phyloP scores from a whole-genome alignment of 1,284 basidiomycete species.

The Vanrija sp. region DNA sequence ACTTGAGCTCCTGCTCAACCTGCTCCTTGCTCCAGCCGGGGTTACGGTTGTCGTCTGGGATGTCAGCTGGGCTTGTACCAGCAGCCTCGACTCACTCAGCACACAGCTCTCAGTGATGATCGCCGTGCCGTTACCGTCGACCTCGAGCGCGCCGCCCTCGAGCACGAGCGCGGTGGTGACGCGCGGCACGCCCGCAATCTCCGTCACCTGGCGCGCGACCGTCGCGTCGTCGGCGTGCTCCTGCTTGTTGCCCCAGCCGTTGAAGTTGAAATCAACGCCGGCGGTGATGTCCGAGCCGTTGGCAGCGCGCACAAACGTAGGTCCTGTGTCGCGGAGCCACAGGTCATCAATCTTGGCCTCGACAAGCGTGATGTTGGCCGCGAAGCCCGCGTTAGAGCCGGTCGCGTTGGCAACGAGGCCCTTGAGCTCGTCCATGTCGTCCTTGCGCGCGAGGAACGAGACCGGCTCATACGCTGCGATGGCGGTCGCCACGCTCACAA shows the following conservation, averaged over 20 bases:
- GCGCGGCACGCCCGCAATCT: too few relatives aligned
- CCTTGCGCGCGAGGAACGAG: neutral
- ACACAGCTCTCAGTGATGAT: neutral
- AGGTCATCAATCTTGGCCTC: neutral
- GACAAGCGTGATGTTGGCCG: neutral
- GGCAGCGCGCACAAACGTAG: neutral
- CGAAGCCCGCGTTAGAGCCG: neutral
- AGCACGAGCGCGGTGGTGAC: neutral
- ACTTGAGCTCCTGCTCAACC: neutral
- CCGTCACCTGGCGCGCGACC: neutral
- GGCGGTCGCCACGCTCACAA: neutral
- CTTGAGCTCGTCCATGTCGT: neutral
- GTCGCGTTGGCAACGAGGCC: too few relatives aligned
- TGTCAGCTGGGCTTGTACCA: too few relatives aligned
- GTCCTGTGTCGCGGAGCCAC: constrained; percentile 3
- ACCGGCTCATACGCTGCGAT: neutral
- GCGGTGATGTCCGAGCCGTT: neutral
- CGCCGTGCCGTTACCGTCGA: neutral
- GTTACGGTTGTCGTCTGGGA: neutral
- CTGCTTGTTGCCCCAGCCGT: constrained; percentile 7
- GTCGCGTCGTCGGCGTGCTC: neutral
- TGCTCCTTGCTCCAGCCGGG: neutral
- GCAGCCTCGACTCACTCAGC: neutral
- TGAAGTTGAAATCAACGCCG: constrained; percentile 5
- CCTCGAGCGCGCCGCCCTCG: neutral